A percentile compares a stretch with the other conserved stretches of the same genome.
Evolutionary conservation across 116 monocot genomes (phyloP).

Genomic region (Phalaenopsis hybrid): DNA sequence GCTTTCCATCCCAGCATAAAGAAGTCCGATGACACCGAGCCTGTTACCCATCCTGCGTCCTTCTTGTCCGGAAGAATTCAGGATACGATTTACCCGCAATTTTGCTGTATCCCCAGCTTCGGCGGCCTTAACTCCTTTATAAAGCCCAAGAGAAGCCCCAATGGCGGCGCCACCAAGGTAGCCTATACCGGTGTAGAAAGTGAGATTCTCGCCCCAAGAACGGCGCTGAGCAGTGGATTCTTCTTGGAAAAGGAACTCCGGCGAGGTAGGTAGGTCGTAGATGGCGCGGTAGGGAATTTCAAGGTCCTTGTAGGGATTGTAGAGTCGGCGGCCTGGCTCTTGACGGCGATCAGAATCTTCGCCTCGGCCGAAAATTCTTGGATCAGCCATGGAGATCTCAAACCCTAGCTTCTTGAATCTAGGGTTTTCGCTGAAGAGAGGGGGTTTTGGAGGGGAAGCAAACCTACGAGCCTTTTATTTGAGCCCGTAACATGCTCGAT

Average conservation of each 20-base stretch:
- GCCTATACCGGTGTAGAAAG: conserved; percentile 69
- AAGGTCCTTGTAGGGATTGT: conserved; percentile 72
- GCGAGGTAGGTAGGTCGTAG: conserved; percentile 58
- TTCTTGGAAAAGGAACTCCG: conserved; percentile 82
- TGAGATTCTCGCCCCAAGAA: conserved; percentile 78
- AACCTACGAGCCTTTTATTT: neutral
- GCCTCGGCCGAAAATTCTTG: conserved; percentile 10
- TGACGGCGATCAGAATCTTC: neutral
- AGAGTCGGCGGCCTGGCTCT: conserved; percentile 23
- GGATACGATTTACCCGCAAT: conserved; percentile 46
- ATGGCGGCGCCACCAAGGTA: conserved; percentile 44
- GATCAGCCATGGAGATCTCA: conserved; percentile 17
- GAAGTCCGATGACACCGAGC: conserved; percentile 57
- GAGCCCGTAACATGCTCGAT: neutral
- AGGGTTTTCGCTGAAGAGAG: neutral
- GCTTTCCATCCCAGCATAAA: conserved; percentile 79
- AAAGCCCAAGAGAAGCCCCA: conserved; percentile 44
- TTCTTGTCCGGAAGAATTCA: conserved; percentile 51
- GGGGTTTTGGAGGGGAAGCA: neutral
- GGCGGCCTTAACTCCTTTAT: conserved; percentile 21
- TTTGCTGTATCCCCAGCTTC: conserved; percentile 43
- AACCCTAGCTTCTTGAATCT: neutral
- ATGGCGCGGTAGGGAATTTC: conserved; percentile 40
- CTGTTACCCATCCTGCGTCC: conserved; percentile 60
- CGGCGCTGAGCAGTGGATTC: conserved; percentile 55